Conservation (phyloP, 129 eudicot genomes). For the Chrysanthemum lavandulifolium region DNA sequence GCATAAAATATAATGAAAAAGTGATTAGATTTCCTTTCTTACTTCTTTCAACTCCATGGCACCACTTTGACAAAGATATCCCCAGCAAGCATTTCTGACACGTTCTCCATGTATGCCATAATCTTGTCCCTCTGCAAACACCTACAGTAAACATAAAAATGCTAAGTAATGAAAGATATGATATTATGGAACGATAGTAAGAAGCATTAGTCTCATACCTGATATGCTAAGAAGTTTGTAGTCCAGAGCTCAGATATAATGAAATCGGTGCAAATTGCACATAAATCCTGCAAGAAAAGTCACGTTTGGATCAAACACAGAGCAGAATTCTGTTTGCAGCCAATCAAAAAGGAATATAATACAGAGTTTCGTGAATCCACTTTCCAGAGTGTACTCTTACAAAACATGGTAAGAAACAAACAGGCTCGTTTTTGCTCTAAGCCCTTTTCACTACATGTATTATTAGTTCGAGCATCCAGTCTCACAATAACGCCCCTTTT, state of each 20-base stretch:
- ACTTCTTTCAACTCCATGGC: slow-evolving; percentile 95
- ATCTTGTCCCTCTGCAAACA: slow-evolving; percentile 96
- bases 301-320: slow-evolving; percentile 5
- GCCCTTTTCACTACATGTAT: too few relatives aligned
- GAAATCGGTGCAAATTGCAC: slow-evolving; percentile 96
- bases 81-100: slow-evolving; percentile 99
- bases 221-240: slow-evolving; percentile 90
- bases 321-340: neutral
- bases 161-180: slow-evolving; percentile 18
- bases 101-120: slow-evolving; percentile 97
- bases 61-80: slow-evolving; percentile 97
- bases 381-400: too few relatives aligned
- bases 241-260: slow-evolving; percentile 95
- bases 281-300: slow-evolving; percentile 71
- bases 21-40: slow-evolving; percentile 18
- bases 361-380: too few relatives aligned
- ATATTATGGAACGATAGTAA: slow-evolving; percentile 10
- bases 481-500: too few relatives aligned
- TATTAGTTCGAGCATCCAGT: too few relatives aligned
- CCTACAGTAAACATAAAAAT: slow-evolving; percentile 42
- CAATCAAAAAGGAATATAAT: too few relatives aligned
- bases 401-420: too few relatives aligned
- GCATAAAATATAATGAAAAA: neutral
- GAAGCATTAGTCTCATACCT: slow-evolving; percentile 50
- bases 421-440: too few relatives aligned